phyloP scores from a whole-genome alignment of 306 rosid species.

The Ziziphus jujuba region DNA sequence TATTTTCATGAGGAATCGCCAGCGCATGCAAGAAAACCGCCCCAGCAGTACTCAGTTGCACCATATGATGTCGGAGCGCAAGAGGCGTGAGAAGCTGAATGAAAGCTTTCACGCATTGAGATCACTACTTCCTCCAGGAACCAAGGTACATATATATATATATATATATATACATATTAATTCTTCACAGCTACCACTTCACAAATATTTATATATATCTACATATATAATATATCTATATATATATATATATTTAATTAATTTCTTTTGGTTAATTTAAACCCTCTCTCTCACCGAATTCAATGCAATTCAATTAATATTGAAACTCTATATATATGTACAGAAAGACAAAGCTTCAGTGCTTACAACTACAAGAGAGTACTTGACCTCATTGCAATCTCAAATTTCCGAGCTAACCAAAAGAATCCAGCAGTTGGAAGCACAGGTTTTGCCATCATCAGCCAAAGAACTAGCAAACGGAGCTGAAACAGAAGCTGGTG shows the following conservation, averaged over 20 bases:
- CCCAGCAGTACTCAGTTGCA: conserved; percentile 59
- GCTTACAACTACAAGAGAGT: conserved; percentile 66
- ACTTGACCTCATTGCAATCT: conserved; percentile 47
- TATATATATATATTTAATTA: neutral
- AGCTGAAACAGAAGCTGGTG: neutral
- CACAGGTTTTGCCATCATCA: conserved; percentile 19
- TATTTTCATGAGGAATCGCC: conserved; percentile 37
- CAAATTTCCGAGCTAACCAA: conserved; percentile 51
- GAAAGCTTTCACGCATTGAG: conserved; percentile 73
- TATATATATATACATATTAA: neutral
- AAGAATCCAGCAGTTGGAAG: conserved; percentile 49
- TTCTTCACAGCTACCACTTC: too few species aligned
- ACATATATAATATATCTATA: neutral
- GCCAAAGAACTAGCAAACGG: conserved; percentile 2
- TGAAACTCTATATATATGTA: too few species aligned
- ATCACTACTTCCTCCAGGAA: conserved; percentile 72
- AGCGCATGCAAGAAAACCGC: conserved; percentile 39
- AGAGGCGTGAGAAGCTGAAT: conserved; percentile 80
- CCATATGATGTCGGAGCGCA: conserved; percentile 80
- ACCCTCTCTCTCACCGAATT: too few species aligned
- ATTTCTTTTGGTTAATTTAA: neutral
- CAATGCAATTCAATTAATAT: too few species aligned
- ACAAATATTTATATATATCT: neutral
- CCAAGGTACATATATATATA: conserved; percentile 50
- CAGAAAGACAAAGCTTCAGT: conserved; percentile 89